Base-by-base conservation (phyloP, 768 basidiomycete species). In the Leccinum boreale region DNA sequence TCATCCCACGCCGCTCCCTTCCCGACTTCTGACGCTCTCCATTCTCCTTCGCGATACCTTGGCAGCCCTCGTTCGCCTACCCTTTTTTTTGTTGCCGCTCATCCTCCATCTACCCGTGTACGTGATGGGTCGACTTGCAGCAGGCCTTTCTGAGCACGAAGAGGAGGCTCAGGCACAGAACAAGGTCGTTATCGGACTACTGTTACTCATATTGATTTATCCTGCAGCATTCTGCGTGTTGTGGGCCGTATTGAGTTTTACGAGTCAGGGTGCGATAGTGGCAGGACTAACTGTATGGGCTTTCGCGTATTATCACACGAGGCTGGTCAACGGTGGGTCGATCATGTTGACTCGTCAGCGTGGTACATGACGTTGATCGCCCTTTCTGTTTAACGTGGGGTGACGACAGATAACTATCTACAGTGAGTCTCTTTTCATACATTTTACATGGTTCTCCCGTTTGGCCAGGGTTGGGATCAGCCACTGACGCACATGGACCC, bases 161-260 rank as follows among this genome's bases (percentile, higher is more conserved):
- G 89, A 98, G 72, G 96, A 98, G 71, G 89, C 92, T 11, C 89
- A 92, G 72, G 97, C 96, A 46, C 95, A 98, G 79, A 98, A 93
- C 78, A 99, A 99, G 79, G 84, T 97, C 47, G 86, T 90, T 12
- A 87, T 96, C 65, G 94, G 94, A 2, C 66, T 96, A 35, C 72
- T 97, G 53, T 83, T 89, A 39, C 73, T 89, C 57, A 67, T 92
- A 55, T 67, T 85, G 61, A 86, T 90, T 45, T 97, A 98, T 76
- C 87, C 92, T 21, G 70, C 85, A n/a, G 74, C 87, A 33, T 98
- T 98, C 77, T 84, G 92, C 68, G 81, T 85, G 59, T 73, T 96
- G 7, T 99, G 94, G 94, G 85, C 88, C 14, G 69, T 94, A 44
- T 79, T 97, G 57, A 83, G 84, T 78, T 89, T 88, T 61, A 89